Evolutionary conservation across 768 basidiomycete species (phyloP).

Genomic region (Naganishia antarctica): DNA sequence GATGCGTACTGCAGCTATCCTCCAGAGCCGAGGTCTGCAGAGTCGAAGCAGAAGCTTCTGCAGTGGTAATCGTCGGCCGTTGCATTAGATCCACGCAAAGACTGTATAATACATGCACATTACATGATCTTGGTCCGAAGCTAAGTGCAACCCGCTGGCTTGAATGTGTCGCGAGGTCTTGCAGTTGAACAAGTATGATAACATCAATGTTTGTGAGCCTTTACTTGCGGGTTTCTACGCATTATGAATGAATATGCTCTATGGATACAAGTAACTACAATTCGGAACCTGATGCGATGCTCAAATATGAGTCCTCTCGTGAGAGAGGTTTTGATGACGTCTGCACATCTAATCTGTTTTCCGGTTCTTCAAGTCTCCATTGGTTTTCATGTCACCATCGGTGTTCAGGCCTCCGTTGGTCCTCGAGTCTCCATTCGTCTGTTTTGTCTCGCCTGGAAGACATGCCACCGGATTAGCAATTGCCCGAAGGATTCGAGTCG

Average conservation of each 20-base stretch:
- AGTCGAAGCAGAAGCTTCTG: slow-evolving; percentile 18
- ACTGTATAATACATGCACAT: slow-evolving; percentile 5
- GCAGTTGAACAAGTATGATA: no score
- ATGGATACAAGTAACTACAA: background rate
- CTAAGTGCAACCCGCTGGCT: no score
- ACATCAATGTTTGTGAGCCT: no score
- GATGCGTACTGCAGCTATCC: slow-evolving; percentile 65
- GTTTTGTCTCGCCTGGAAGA: slow-evolving; percentile 7
- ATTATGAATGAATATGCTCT: background rate
- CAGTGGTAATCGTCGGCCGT: background rate
- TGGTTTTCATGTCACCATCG: background rate
- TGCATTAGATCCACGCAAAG: background rate
- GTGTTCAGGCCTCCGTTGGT: no score
- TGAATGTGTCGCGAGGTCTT: no score
- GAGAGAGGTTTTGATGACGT: background rate
- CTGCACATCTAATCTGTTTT: background rate
- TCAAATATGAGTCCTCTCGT: background rate
- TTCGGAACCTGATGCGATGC: background rate
- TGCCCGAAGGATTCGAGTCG: background rate
- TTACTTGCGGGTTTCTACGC: background rate
- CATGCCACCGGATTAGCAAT: background rate
- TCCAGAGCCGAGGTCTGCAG: slow-evolving; percentile 8
- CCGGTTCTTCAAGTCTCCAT: background rate
- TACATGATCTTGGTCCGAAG: no score
- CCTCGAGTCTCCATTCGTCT: background rate